Conservation (phyloP, 345 rosid species). For the Dimocarpus longan region DNA sequence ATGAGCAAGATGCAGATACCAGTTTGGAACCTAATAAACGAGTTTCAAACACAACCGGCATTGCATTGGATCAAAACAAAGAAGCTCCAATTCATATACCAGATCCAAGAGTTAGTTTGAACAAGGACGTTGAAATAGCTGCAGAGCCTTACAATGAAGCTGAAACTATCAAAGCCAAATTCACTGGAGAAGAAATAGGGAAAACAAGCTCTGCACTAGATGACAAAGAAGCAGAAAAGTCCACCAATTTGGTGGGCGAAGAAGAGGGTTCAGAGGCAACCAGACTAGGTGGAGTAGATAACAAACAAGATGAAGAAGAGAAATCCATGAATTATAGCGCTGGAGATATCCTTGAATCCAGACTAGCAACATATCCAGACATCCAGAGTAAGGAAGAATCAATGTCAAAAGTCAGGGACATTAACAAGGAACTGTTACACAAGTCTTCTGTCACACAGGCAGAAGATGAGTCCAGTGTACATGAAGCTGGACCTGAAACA, state of each 20-base stretch:
- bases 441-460: slow-evolving; percentile 9
- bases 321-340: neutral
- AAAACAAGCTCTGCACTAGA: slow-evolving; percentile 23
- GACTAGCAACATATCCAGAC: slow-evolving; percentile 20
- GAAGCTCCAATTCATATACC: slow-evolving; percentile 12
- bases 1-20: slow-evolving; percentile 21
- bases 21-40: slow-evolving; percentile 25
- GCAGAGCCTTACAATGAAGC: neutral
- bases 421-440: slow-evolving; percentile 1
- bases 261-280: slow-evolving; percentile 11
- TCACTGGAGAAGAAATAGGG: slow-evolving; percentile 11
- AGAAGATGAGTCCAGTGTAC: slow-evolving; percentile 19
- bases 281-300: slow-evolving; percentile 14
- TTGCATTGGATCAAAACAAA: slow-evolving; percentile 19
- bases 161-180: slow-evolving; percentile 2
- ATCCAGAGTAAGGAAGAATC: slow-evolving; percentile 19
- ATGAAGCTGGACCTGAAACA: slow-evolving; percentile 12
- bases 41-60: slow-evolving; percentile 18
- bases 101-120: slow-evolving; percentile 23
- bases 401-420: slow-evolving; percentile 4
- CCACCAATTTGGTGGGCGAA: slow-evolving; percentile 6
- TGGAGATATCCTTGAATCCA: slow-evolving; percentile 16
- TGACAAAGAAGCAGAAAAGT: slow-evolving; percentile 21
- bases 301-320: slow-evolving; percentile 11
- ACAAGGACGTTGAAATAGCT: slow-evolving; percentile 18